Percentiles rank a stretch among this genome's conserved stretches.
phyloP scores from a whole-genome alignment of 371 early-diverging fungal genomes.

The Neoconidiobolus thromboides region DNA sequence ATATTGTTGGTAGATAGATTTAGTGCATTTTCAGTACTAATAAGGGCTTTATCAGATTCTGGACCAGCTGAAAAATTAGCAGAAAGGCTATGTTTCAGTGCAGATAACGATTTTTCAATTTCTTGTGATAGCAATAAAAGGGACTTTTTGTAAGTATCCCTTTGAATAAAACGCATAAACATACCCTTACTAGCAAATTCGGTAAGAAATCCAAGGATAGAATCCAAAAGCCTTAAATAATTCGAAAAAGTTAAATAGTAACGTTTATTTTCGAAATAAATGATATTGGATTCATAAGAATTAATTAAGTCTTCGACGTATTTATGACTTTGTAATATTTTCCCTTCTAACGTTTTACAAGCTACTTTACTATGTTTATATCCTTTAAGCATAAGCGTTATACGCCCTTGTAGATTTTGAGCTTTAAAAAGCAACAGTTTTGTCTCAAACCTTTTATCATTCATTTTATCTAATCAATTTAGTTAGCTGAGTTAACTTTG shows the following conservation, averaged over 20 bases:
- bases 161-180: conserved; percentile 1
- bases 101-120: neutral
- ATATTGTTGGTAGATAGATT: neutral
- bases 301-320: neutral
- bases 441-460: neutral
- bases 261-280: neutral
- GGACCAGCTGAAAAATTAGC: neutral
- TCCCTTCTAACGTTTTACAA: neutral
- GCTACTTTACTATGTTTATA: neutral
- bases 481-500: too few species aligned
- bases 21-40: neutral
- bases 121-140: neutral
- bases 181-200: neutral
- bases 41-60: neutral
- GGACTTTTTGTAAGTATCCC: neutral
- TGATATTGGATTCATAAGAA: neutral
- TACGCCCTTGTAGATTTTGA: neutral
- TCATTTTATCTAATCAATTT: neutral
- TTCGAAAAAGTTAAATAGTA: neutral
- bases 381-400: neutral
- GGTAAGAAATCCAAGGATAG: neutral
- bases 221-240: neutral
- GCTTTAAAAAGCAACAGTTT: neutral
- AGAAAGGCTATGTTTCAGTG: neutral
- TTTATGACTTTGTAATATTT: neutral